Conservation (phyloP, 495 filamentous ascomycete species). For the Aspergillus egyptiacus region DNA sequence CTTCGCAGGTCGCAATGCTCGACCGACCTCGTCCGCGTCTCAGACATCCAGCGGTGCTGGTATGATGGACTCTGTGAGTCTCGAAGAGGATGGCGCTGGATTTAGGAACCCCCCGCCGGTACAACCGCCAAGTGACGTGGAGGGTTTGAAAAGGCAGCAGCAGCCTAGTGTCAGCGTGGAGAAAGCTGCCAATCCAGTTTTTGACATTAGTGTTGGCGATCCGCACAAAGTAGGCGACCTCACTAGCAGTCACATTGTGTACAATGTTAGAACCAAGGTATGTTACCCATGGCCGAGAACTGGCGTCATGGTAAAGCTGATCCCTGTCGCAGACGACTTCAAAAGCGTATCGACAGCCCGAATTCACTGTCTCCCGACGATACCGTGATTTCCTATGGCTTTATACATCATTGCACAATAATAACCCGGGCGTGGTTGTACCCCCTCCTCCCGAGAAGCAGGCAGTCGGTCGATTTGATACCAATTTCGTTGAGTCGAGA, state of each 20-base stretch:
- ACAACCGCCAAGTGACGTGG: slow-evolving; percentile 49
- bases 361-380: slow-evolving; percentile 86
- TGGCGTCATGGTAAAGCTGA: slow-evolving; percentile 15
- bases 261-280: slow-evolving; percentile 92
- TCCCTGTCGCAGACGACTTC: slow-evolving; percentile 66
- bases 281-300: neutral
- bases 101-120: slow-evolving; percentile 69
- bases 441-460: slow-evolving; percentile 98
- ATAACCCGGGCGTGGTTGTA: slow-evolving; percentile 91
- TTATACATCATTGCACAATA: slow-evolving; percentile 86
- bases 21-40: slow-evolving; percentile 43
- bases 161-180: slow-evolving; percentile 83
- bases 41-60: slow-evolving; percentile 42
- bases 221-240: slow-evolving; percentile 96
- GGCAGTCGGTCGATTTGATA: slow-evolving; percentile 91
- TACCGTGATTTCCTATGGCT: slow-evolving; percentile 98
- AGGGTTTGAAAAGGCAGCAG: slow-evolving; percentile 49
- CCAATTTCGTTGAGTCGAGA: slow-evolving; percentile 90
- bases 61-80: slow-evolving; percentile 56
- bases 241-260: slow-evolving; percentile 95
- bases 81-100: slow-evolving; percentile 57
- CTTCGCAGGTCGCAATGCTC: slow-evolving; percentile 52
- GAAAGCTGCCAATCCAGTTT: slow-evolving; percentile 83
- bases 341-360: slow-evolving; percentile 84
- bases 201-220: slow-evolving; percentile 90